Evolutionary conservation across 768 basidiomycete genomes (phyloP), one percentile per base, ranked within the genome.

Genomic region (Xerocomus spinulosus): DNA sequence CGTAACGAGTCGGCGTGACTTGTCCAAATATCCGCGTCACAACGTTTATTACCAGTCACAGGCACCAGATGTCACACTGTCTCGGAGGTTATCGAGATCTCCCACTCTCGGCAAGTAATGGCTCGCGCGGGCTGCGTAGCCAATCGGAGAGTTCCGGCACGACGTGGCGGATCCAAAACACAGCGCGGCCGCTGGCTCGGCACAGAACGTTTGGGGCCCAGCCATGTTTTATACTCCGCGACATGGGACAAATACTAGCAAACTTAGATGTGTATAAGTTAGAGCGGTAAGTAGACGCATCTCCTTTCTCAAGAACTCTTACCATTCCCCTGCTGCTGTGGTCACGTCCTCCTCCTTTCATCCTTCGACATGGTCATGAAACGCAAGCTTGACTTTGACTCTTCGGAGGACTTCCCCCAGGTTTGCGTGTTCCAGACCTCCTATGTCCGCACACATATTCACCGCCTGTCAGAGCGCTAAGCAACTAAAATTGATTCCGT

Each of bases 401-500:
- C 70, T 17, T 77, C 79, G 49, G 81, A 81, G 57, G 70, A 72
- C 52, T 71, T 67, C 45, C 76, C 71, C 52, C 74, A 66, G 53
- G 82, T 82, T 65, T 3, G 57, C 20, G 57, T 54, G 32, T 55
- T 47, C 54, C 43, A 30, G 17, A 36, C 60, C 48, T 54, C 35
- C 51, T 32, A 23, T 34, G 1, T 3, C 61, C 47, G 53, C 48
- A 49, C 50, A 28, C 47, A 57, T 58, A 56, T 52, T 53, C 32
- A 54, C 44, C 21, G 9, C 24, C 36, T 28, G 44, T 26, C 55
- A 83, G 80, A 74, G 73, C 52, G 70, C 73, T 26, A 88, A 91
- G 66, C 85, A 88, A 62, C 52, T 85, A 20, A 88, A 84, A 71
- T 74, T 86, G 50, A 72, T 88, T 48, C 83, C 85, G 37, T 89